phyloP scores from a whole-genome alignment of 1,284 basidiomycete genomes.

The Peniophora sp. region DNA sequence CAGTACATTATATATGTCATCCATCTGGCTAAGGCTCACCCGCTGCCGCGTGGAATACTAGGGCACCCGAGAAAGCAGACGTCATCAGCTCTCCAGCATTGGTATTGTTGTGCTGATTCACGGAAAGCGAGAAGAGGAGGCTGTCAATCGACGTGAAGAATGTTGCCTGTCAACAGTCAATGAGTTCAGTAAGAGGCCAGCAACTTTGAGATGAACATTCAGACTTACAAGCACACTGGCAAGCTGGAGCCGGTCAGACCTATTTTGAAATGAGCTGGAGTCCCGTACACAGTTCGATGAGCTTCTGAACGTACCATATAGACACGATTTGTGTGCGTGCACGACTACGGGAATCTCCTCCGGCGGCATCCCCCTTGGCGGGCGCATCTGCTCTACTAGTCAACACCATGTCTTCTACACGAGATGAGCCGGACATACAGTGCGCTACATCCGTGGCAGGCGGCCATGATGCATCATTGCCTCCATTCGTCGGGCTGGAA shows the following conservation, averaged over 20 bases:
- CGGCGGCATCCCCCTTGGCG: no score
- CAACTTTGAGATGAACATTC: not conserved
- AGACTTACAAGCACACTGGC: constrained; percentile 20
- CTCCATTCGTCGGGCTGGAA: no score
- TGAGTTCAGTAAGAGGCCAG: not conserved
- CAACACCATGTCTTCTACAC: no score
- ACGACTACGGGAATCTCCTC: constrained; percentile 1
- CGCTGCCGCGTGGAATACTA: constrained; percentile 28
- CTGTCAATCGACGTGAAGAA: constrained; percentile 31
- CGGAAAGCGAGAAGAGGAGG: constrained; percentile 22
- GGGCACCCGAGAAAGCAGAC: constrained; percentile 25
- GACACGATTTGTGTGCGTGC: constrained; percentile 15
- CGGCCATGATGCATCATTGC: no score
- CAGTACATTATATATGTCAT: no score
- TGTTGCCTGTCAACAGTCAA: constrained; percentile 20
- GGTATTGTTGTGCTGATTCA: constrained; percentile 13
- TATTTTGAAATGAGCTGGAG: no score
- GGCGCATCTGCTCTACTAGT: no score
- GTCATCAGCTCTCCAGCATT: constrained; percentile 17
- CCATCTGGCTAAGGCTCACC: no score
- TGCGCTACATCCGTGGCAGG: no score
- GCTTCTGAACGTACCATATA: constrained; percentile 15
- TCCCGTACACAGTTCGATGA: no score
- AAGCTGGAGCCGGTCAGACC: constrained; percentile 20
- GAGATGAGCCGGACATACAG: no score